A percentile compares a stretch with the other conserved stretches of the same genome.
These are phyloP conservation scores for Glaciozyma martinii DNA, from an alignment of 768 basidiomycete genomes.

Conservation along the genomic window DNA sequence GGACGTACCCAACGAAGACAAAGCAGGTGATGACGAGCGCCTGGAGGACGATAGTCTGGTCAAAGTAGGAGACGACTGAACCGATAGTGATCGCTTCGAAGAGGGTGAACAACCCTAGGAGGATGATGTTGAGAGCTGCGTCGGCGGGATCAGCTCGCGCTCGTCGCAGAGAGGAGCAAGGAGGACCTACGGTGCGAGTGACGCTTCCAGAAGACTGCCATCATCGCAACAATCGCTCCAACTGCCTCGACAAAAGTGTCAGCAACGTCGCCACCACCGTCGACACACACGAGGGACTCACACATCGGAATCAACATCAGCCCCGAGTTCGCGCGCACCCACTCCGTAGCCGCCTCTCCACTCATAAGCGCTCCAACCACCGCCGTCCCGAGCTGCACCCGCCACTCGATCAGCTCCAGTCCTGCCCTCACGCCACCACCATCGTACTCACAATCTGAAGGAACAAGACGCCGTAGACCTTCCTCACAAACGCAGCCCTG, in stretches of 20 bases:
- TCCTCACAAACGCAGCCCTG: constrained; percentile 68
- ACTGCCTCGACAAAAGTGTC: background rate
- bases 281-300: background rate
- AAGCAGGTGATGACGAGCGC: constrained; percentile 89
- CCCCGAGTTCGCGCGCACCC: constrained; percentile 35
- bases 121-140: constrained; percentile 62
- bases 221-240: constrained; percentile 68
- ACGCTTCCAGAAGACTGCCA: constrained; percentile 81
- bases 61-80: constrained; percentile 66
- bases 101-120: constrained; percentile 77
- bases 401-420: constrained; percentile 25
- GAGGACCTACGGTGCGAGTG: constrained; percentile 55
- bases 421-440: background rate
- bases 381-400: constrained; percentile 56
- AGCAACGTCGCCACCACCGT: background rate
- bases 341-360: constrained; percentile 44
- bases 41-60: constrained; percentile 71
- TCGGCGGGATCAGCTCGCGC: background rate
- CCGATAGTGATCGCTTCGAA: constrained; percentile 88
- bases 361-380: constrained; percentile 60
- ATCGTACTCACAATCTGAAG: constrained; percentile 45
- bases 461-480: constrained; percentile 70
- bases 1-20: constrained; percentile 66
- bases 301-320: constrained; percentile 38
- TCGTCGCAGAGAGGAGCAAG: background rate